Evolutionary conservation across 441 rosid genomes (phyloP).

Genomic region (Croton setiger): DNA sequence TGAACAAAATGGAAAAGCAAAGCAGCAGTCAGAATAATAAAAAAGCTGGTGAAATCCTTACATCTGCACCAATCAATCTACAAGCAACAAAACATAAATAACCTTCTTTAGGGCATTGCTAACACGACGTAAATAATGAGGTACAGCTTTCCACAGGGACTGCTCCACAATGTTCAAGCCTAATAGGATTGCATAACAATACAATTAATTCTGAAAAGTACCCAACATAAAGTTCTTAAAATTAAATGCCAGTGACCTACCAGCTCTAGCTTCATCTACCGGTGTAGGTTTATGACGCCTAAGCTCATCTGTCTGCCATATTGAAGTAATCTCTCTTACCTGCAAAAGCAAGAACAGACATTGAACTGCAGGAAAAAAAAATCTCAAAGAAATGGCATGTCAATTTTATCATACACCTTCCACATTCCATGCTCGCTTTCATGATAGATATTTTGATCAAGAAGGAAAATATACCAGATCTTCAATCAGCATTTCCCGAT

Average conservation of each 20-base stretch:
- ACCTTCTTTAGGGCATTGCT: slow-evolving; percentile 94
- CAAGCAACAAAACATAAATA: slow-evolving; percentile 19
- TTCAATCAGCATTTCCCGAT: slow-evolving; percentile 85
- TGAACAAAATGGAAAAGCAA: slow-evolving; percentile 10
- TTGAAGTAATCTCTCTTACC: slow-evolving; percentile 91
- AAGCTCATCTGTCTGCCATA: slow-evolving; percentile 99
- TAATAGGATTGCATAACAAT: slow-evolving; percentile 26
- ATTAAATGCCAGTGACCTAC: slow-evolving; percentile 35
- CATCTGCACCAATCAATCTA: slow-evolving; percentile 2
- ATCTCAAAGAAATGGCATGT: neutral
- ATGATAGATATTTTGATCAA: slow-evolving; percentile 12
- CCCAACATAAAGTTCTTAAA: slow-evolving; percentile 8
- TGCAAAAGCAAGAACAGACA: slow-evolving; percentile 29
- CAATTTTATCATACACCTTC: slow-evolving; percentile 4
- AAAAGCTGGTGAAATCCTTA: slow-evolving; percentile 8
- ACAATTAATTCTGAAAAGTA: slow-evolving; percentile 12
- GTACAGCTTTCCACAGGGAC: slow-evolving; percentile 94
- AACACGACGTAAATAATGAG: slow-evolving; percentile 95
- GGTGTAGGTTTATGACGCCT: slow-evolving; percentile 97
- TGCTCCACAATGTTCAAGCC: slow-evolving; percentile 97
- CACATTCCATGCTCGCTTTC: slow-evolving; percentile 3
- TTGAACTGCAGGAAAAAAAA: neutral
- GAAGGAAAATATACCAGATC: slow-evolving; percentile 66
- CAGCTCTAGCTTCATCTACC: slow-evolving; percentile 94
- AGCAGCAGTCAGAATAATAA: neutral